These are phyloP conservation scores for Zelonia costaricensis DNA, from an alignment of 208 protist species.

Conservation along the genomic window DNA sequence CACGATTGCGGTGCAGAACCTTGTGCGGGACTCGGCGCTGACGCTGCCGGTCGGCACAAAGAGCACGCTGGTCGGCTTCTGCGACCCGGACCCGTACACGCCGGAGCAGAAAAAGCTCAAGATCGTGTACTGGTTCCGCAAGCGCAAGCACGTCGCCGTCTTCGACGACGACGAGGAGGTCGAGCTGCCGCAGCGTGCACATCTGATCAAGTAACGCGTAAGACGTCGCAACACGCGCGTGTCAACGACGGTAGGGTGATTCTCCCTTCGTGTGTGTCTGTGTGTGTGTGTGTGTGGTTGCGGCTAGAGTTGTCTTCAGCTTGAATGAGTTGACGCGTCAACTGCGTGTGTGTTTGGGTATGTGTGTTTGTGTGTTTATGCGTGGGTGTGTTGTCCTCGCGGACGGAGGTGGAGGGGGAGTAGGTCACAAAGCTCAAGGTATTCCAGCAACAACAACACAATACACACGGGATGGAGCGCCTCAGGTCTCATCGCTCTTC, in stretches of 20 bases:
- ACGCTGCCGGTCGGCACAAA: conserved; percentile 71
- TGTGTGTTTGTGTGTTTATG: too few relatives aligned
- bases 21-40: conserved; percentile 81
- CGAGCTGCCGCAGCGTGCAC: conserved; percentile 71
- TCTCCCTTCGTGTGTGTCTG: background rate
- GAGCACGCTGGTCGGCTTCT: conserved; percentile 79
- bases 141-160: conserved; percentile 67
- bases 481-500: too few relatives aligned
- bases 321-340: background rate
- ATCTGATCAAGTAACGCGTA: conserved; percentile 31
- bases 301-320: background rate
- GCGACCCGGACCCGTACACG: conserved; percentile 85
- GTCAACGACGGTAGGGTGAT: background rate
- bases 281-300: background rate
- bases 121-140: conserved; percentile 86
- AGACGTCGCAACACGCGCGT: background rate
- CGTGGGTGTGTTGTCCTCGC: background rate
- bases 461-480: too few relatives aligned
- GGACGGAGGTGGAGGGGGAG: too few relatives aligned
- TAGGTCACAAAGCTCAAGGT: too few relatives aligned
- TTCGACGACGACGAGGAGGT: conserved; percentile 75
- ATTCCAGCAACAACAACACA: too few relatives aligned
- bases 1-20: conserved; percentile 83
- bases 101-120: conserved; percentile 81
- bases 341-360: background rate